These are phyloP conservation scores for Petunia hybrid DNA, from an alignment of 305 asterid genomes.

Conservation along the genomic window DNA sequence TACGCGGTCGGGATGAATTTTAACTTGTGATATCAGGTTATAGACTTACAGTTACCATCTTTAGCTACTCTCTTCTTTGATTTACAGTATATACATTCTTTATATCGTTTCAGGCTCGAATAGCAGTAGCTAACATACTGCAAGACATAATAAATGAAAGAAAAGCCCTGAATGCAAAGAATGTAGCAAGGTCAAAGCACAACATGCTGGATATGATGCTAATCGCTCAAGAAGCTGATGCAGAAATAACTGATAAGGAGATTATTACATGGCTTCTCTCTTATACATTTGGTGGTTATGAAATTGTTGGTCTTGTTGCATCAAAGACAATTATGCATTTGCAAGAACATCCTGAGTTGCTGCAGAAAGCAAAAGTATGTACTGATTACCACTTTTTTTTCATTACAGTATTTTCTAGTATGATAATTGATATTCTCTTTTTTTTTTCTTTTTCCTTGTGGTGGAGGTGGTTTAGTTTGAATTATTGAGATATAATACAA, in stretches of 20 bases:
- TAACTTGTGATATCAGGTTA: too few relatives aligned
- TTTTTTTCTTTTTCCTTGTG: too few relatives aligned
- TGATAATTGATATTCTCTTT: too few relatives aligned
- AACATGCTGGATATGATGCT: constrained; percentile 82
- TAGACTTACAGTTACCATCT: too few relatives aligned
- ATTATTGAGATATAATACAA: too few relatives aligned
- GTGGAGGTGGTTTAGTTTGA: too few relatives aligned
- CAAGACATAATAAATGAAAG: constrained; percentile 55
- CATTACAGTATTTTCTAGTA: too few relatives aligned
- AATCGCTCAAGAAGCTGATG: constrained; percentile 58
- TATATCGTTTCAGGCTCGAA: constrained; percentile 62
- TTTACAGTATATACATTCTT: too few relatives aligned
- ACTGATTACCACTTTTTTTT: too few relatives aligned
- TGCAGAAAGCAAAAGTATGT: constrained; percentile 70
- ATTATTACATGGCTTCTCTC: constrained; percentile 69
- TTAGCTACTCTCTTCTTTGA: too few relatives aligned
- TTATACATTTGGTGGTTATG: constrained; percentile 92
- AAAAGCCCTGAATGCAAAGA: constrained; percentile 42
- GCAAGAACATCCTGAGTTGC: constrained; percentile 62
- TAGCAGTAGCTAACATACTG: constrained; percentile 54
- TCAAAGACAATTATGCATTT: constrained; percentile 78
- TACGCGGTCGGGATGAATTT: too few relatives aligned
- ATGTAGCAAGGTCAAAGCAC: constrained; percentile 34
- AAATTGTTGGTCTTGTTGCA: constrained; percentile 61
- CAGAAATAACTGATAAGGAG: constrained; percentile 66